Evolutionary conservation across 208 protist species (phyloP).

Genomic region (Trypanosoma theileri): DNA sequence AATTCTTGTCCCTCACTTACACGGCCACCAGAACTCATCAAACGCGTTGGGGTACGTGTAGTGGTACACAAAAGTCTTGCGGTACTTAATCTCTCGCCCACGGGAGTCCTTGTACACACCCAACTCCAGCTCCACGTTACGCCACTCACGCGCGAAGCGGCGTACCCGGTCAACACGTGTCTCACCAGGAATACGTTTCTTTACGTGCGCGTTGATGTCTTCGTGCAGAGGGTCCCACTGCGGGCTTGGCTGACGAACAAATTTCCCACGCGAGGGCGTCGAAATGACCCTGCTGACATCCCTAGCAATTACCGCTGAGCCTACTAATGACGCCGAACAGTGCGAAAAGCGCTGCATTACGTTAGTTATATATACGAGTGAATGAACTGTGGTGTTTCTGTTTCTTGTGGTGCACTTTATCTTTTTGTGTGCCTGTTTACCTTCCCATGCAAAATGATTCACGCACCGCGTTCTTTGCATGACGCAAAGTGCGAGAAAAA

Average conservation of each 20-base stretch:
- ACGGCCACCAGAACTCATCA: conserved; percentile 91
- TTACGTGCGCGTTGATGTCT: conserved; percentile 91
- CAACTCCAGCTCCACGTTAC: conserved; percentile 89
- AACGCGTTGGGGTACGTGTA: conserved; percentile 92
- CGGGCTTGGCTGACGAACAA: conserved; percentile 74
- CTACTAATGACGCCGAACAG: no score
- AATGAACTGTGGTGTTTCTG: no score
- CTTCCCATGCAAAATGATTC: no score
- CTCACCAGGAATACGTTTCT: conserved; percentile 89
- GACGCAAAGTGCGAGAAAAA: no score
- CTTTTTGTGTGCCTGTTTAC: no score
- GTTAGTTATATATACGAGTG: no score
- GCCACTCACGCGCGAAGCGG: conserved; percentile 88
- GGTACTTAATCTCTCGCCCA: conserved; percentile 87
- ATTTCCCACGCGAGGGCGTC: conserved; percentile 57
- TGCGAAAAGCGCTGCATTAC: conserved; percentile 6
- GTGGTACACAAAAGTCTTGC: conserved; percentile 90
- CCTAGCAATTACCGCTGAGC: neutral
- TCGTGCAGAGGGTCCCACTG: conserved; percentile 89
- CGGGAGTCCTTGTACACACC: conserved; percentile 87
- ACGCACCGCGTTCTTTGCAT: no score
- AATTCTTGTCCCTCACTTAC: conserved; percentile 53
- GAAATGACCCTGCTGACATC: neutral
- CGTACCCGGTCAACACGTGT: conserved; percentile 85
- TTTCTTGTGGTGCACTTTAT: no score